Evolutionary conservation across 768 basidiomycete species (phyloP).

Genomic region (Mycena kentingensis): DNA sequence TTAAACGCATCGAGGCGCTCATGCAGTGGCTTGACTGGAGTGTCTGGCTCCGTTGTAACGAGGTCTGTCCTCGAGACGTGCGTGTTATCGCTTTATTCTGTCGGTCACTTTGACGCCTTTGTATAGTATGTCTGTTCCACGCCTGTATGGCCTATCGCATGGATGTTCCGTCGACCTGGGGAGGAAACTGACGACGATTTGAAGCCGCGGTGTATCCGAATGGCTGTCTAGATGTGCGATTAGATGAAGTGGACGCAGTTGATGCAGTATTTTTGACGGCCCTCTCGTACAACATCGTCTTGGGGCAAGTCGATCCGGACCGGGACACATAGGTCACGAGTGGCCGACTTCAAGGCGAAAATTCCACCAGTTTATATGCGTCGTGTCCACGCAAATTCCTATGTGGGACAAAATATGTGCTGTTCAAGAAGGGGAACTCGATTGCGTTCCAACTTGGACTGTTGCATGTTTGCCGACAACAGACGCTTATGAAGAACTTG

Average conservation of each 20-base stretch:
- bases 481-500: too few species aligned
- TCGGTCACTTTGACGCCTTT: neutral
- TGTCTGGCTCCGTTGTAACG: conserved; percentile 22
- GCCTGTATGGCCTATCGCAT: conserved; percentile 25
- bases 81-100: neutral
- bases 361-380: too few species aligned
- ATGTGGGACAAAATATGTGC: too few species aligned
- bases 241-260: neutral
- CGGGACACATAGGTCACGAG: too few species aligned
- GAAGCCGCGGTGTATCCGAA: conserved; percentile 20
- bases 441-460: too few species aligned
- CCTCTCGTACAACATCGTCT: neutral
- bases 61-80: conserved; percentile 23
- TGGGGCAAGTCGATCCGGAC: too few species aligned
- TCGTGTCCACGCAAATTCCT: too few species aligned
- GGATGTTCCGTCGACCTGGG: conserved; percentile 11
- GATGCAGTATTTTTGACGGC: neutral
- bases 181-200: neutral
- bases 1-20: conserved; percentile 6
- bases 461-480: too few species aligned
- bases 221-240: conserved; percentile 8
- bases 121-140: conserved; percentile 22
- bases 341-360: too few species aligned
- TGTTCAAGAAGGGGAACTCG: too few species aligned
- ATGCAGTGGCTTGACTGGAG: conserved; percentile 25